A percentile compares a stretch with the other conserved stretches of the same genome.
phyloP scores from a whole-genome alignment of 495 filamentous ascomycete genomes.

The Daldinia vernicosa region DNA sequence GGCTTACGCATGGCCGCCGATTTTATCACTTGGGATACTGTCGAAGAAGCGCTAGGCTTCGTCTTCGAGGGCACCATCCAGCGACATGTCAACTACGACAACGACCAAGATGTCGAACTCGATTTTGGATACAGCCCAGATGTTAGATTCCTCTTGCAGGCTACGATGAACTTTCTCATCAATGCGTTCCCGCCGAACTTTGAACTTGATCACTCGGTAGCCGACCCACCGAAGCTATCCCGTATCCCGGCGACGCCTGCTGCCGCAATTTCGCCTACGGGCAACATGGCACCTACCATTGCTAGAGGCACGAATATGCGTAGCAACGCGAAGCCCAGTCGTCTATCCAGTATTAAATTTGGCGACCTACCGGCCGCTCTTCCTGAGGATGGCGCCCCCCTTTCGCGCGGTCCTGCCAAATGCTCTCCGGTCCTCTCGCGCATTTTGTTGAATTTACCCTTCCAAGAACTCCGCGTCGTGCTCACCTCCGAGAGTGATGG shows the following conservation, averaged over 20 bases:
- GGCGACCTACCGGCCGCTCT: constrained; percentile 65
- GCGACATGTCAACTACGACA: constrained; percentile 38
- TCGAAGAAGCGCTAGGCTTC: constrained; percentile 60
- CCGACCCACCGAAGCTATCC: constrained; percentile 48
- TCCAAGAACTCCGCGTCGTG: constrained; percentile 63
- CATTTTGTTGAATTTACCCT: constrained; percentile 71
- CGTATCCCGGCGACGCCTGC: constrained; percentile 48
- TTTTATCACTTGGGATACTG: constrained; percentile 62
- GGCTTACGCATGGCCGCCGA: constrained; percentile 58
- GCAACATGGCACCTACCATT: constrained; percentile 41
- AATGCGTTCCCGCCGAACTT: constrained; percentile 59
- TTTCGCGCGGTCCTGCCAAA: constrained; percentile 45
- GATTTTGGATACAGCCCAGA: constrained; percentile 47
- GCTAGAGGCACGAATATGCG: constrained; percentile 48
- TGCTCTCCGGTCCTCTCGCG: constrained; percentile 61
- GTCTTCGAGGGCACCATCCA: constrained; percentile 38
- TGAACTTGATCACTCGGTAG: constrained; percentile 55
- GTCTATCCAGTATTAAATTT: constrained; percentile 70
- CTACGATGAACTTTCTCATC: constrained; percentile 55
- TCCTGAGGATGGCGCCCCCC: constrained; percentile 44
- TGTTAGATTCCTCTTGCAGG: constrained; percentile 47
- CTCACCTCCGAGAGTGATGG: constrained; percentile 61
- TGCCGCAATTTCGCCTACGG: background rate
- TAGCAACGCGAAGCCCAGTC: constrained; percentile 43
- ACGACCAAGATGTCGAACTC: constrained; percentile 39